Evolutionary conservation across 2,329 filamentous ascomycete genomes (phyloP).

Genomic region (Amauroascus verrucosus): DNA sequence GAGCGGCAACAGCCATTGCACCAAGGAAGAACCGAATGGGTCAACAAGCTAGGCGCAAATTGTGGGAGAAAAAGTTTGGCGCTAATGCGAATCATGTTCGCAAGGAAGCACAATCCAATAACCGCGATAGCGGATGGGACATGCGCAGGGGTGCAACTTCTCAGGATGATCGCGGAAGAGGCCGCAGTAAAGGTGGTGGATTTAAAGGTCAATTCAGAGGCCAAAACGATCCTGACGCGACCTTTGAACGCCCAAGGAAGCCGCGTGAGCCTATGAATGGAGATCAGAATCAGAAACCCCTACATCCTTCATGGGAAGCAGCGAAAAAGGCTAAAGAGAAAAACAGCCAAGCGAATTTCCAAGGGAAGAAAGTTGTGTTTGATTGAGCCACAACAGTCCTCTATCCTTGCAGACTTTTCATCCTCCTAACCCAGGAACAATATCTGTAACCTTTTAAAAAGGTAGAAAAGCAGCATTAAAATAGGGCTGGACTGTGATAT

Average conservation of each 20-base stretch:
- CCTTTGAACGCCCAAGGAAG: slow-evolving; percentile 1
- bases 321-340: slow-evolving; percentile 49
- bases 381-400: too few species aligned
- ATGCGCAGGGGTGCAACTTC: slow-evolving; percentile 45
- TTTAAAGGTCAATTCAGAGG: slow-evolving; percentile 10
- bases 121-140: slow-evolving; percentile 49
- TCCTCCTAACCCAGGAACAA: too few species aligned
- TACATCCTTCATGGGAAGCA: slow-evolving; percentile 58
- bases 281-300: slow-evolving; percentile 37
- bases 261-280: neutral
- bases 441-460: too few species aligned
- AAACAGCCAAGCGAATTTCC: slow-evolving; percentile 40
- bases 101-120: slow-evolving; percentile 29
- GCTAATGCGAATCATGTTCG: slow-evolving; percentile 49
- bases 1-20: slow-evolving; percentile 28
- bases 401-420: too few species aligned
- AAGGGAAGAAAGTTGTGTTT: slow-evolving; percentile 54
- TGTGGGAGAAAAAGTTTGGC: slow-evolving; percentile 55
- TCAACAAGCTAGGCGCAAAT: slow-evolving; percentile 50
- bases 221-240: neutral
- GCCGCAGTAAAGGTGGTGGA: slow-evolving; percentile 20
- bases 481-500: too few species aligned
- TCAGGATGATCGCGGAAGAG: slow-evolving; percentile 20
- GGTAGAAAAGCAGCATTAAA: too few species aligned
- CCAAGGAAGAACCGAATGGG: slow-evolving; percentile 52